phyloP scores from a whole-genome alignment of 495 filamentous ascomycete genomes.

The Evernia prunastri region DNA sequence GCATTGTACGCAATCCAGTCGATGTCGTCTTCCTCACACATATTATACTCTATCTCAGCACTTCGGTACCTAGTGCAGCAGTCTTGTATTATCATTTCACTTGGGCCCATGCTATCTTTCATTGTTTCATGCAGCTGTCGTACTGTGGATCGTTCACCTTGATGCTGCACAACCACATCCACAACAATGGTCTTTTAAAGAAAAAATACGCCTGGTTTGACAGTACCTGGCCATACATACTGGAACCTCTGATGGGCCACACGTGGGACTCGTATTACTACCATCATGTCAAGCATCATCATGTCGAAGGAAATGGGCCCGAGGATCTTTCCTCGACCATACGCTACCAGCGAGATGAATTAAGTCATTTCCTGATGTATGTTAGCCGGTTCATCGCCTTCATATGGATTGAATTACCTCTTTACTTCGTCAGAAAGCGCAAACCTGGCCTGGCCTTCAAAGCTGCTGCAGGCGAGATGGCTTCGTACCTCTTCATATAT shows the following conservation, averaged over 20 bases:
- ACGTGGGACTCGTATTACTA: constrained; percentile 82
- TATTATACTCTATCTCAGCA: constrained; percentile 62
- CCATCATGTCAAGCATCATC: constrained; percentile 80
- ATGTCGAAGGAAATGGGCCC: constrained; percentile 74
- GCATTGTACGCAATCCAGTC: constrained; percentile 51
- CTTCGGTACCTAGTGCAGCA: constrained; percentile 59
- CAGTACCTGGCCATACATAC: constrained; percentile 60
- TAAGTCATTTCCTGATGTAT: constrained; percentile 59
- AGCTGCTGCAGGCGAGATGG: constrained; percentile 50
- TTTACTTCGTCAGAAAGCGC: constrained; percentile 59
- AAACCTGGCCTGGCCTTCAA: constrained; percentile 46
- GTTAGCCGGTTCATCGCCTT: constrained; percentile 64
- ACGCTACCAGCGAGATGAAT: constrained; percentile 64
- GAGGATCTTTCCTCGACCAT: constrained; percentile 69
- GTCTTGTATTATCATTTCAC: constrained; percentile 58
- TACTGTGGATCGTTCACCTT: constrained; percentile 69
- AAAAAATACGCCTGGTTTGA: constrained; percentile 49
- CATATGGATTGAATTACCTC: constrained; percentile 66
- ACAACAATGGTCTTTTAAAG: constrained; percentile 61
- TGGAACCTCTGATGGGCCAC: constrained; percentile 71
- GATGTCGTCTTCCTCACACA: constrained; percentile 76
- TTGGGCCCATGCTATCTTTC: constrained; percentile 56
- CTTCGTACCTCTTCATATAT: constrained; percentile 45
- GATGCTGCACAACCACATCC: constrained; percentile 79
- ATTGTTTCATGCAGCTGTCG: constrained; percentile 54